Evolutionary conservation across 495 filamentous ascomycete species (phyloP), one percentile per base, ranked within the genome.

Genomic region (Xylaria curta): DNA sequence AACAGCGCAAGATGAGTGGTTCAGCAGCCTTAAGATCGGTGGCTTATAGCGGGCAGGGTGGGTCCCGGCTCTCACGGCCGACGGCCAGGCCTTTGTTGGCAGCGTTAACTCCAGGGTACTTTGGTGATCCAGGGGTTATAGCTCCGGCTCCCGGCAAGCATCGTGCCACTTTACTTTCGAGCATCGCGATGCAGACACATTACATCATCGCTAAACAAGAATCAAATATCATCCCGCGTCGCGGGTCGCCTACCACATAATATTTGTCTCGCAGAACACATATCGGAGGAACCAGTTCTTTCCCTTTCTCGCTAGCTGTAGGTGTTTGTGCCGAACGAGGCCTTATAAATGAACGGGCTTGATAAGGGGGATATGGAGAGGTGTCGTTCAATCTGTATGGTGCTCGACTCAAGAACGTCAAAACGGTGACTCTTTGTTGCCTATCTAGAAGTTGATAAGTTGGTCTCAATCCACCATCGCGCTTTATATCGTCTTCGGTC

Each of bases 11-110:
- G 38, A 36, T 61, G 53, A 69, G 66, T 69, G 53, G 53, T n/a
- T 54, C 56, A 26, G 26, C 12, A 26, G 38, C 54, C 8, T 36
- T 24, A 47, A 61, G 24, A 61, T 36, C 54, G 38, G 42, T 33
- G 28, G 24, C n/a, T 60, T 69, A 69, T 60, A 69, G 54, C 66
- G 54, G 38, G 51, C 53, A 46, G 1, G 40, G 36, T 58, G 66
- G 66, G 26, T 17, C 4, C 4, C 15, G 21, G 7, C 19, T 19
- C 13, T 13, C 4, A 24, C 28, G 2, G 28, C 44, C 24, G 44
- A 10, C 10, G 17, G 15, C 15, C 3, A 51, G 24, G 63, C 46
- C 28, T 10, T 21, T 21, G 21, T 36, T 33, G 28, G 63, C 44
- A 26, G 62, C 42, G 40, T 58, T 49, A 9, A 28, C 28, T 46